These are phyloP conservation scores for Pseudogymnoascus destructans DNA, from an alignment of 2,329 filamentous ascomycete species.

Conservation along the genomic window DNA sequence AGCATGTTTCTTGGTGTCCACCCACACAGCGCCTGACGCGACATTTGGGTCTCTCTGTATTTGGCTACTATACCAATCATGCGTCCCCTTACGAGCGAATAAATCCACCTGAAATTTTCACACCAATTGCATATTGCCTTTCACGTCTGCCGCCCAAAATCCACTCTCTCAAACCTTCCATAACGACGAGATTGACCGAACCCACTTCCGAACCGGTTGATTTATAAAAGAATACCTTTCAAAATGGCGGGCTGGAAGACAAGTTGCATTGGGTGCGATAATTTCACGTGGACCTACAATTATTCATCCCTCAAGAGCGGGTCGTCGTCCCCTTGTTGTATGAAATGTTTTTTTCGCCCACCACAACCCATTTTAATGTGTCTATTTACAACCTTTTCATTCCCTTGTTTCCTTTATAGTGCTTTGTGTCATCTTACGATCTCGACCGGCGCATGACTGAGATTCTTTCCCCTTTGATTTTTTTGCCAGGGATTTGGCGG, in stretches of 20 bases:
- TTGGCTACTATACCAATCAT: constrained; percentile 4
- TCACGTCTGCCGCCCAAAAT: not conserved
- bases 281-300: not conserved
- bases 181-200: not conserved
- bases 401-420: not conserved
- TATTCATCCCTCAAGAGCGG: not conserved
- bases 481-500: not conserved
- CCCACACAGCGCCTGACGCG: not conserved
- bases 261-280: not conserved
- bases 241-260: not conserved
- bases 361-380: not conserved
- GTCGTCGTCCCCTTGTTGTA: not conserved
- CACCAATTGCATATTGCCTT: not conserved
- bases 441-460: not conserved
- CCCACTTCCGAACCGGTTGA: not conserved
- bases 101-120: not conserved
- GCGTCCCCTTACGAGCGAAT: not conserved
- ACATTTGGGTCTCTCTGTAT: not conserved
- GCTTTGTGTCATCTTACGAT: not conserved
- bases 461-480: not conserved
- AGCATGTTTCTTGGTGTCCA: not conserved
- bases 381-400: not conserved
- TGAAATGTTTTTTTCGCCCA: not conserved
- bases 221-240: not conserved
- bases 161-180: not conserved